Evolutionary conservation across 2,329 filamentous ascomycete species (phyloP), one percentile per base, ranked within the genome.

Genomic region (Xylariaceae sp.): DNA sequence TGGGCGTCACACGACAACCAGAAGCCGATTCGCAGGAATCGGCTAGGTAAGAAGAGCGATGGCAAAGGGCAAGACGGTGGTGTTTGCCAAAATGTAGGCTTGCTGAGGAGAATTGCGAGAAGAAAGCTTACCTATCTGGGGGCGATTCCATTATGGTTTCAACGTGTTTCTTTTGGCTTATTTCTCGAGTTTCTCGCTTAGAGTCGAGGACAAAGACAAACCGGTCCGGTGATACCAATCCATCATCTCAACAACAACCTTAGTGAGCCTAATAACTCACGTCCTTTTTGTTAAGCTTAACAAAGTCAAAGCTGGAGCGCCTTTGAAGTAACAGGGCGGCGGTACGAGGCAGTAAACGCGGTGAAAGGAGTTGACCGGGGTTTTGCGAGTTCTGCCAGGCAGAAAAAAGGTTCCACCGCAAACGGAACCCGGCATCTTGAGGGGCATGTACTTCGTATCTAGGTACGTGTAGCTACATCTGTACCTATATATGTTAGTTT

Each of bases 121-220:
- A 61, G 51, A 48, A 48, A 48, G 57, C 67, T 67, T 64, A 70
- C 69, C 69, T 67, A 62, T 69, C 61, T 50, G 65, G 67, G 40
- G 59, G 56, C 37, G 60, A 65, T 40, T 66, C 66, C 69, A 71
- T 71, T 67, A 63, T 70, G 45, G 16, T 52, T 19, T 23, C 23
- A 18, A 14, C 19, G 12, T 40, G 42, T 32, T 16, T 44, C 40
- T 44, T 20, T 44, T 61, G 61, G 64, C 49, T 56, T 50, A 46
- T 47, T 45, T 56, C 40, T 18, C 19, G 37, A 43, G 41, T 20
- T 20, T 48, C 56, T 51, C 40, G 20, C 59, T 60, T 44, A 44
- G 48, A 50, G 48, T 52, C 51, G 48, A 60, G 56, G 49, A 66
- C 58, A 63, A 71, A 70, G 65, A 62, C 66, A 61, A 63, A 59